Conservation (phyloP, 805 yeast species). For the Yamadazyma olivae region DNA sequence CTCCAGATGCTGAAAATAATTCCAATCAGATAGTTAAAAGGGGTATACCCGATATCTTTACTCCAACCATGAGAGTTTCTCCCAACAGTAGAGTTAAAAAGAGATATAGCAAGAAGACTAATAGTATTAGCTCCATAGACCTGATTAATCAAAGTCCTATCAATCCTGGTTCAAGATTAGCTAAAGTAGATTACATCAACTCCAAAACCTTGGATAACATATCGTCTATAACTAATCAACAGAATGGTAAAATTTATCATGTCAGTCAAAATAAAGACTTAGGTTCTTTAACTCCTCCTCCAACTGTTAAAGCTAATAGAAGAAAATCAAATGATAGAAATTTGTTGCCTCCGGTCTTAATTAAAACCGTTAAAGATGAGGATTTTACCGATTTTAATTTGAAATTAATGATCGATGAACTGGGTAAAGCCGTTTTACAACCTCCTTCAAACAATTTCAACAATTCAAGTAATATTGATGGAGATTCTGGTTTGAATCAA, state of each 20-base stretch:
- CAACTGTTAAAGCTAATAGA: conserved; percentile 6
- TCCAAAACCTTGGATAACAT: conserved; percentile 33
- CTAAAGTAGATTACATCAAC: conserved; percentile 22
- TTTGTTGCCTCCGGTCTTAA: conserved; percentile 13
- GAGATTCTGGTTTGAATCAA: neutral
- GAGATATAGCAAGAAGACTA: conserved; percentile 5
- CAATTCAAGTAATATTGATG: neutral
- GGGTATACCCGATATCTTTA: conserved; percentile 43
- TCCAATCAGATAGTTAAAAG: conserved; percentile 34
- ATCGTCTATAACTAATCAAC: conserved; percentile 22
- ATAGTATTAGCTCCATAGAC: conserved; percentile 9
- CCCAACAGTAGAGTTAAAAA: conserved; percentile 6
- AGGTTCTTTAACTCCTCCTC: conserved; percentile 12
- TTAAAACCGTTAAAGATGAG: conserved; percentile 8
- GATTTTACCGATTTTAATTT: conserved; percentile 26
- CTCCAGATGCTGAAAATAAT: conserved; percentile 40
- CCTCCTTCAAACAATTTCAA: neutral
- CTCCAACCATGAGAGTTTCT: conserved; percentile 42
- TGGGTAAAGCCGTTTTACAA: conserved; percentile 37
- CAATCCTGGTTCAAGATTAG: conserved; percentile 3
- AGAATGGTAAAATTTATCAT: neutral
- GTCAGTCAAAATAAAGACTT: neutral
- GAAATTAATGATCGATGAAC: conserved; percentile 36
- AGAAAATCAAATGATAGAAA: conserved; percentile 3
- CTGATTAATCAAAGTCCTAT: conserved; percentile 10